A percentile compares a stretch with the other conserved stretches of the same genome.
These are phyloP conservation scores for Barbarea vulgaris DNA, from an alignment of 345 rosid genomes.

Conservation along the genomic window DNA sequence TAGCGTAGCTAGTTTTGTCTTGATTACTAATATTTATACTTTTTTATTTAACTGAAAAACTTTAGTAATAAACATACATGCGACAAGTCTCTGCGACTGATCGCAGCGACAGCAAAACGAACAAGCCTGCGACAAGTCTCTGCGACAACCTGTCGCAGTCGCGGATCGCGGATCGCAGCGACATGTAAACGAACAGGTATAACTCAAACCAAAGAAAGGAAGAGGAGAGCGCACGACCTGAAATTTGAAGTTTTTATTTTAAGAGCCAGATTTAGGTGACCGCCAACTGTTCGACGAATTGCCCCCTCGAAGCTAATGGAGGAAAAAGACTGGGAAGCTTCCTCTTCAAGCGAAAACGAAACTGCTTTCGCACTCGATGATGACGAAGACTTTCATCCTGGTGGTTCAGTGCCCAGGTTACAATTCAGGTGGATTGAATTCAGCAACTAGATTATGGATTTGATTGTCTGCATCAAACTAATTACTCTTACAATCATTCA, in stretches of 20 bases:
- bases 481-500: not conserved
- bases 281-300: slow-evolving; percentile 38
- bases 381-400: slow-evolving; percentile 36
- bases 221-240: not conserved
- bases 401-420: slow-evolving; percentile 31
- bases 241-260: too few species aligned
- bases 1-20: too few species aligned
- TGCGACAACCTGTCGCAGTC: too few species aligned
- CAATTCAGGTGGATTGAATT: slow-evolving; percentile 47
- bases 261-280: not conserved
- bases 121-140: too few species aligned
- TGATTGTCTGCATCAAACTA: not conserved
- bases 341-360: slow-evolving; percentile 38
- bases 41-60: too few species aligned
- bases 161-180: too few species aligned
- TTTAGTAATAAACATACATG: too few species aligned
- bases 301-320: slow-evolving; percentile 11
- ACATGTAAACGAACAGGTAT: too few species aligned
- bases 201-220: not conserved
- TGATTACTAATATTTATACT: too few species aligned
- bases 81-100: too few species aligned
- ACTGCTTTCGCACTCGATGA: slow-evolving; percentile 19
- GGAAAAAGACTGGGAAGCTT: slow-evolving; percentile 32
- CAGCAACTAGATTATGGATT: not conserved
- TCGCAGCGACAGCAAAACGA: too few species aligned